Percentiles rank a stretch among this genome's conserved stretches.
These are phyloP conservation scores for Phoma herbarum DNA, from an alignment of 2,329 filamentous ascomycete species.

Conservation along the genomic window DNA sequence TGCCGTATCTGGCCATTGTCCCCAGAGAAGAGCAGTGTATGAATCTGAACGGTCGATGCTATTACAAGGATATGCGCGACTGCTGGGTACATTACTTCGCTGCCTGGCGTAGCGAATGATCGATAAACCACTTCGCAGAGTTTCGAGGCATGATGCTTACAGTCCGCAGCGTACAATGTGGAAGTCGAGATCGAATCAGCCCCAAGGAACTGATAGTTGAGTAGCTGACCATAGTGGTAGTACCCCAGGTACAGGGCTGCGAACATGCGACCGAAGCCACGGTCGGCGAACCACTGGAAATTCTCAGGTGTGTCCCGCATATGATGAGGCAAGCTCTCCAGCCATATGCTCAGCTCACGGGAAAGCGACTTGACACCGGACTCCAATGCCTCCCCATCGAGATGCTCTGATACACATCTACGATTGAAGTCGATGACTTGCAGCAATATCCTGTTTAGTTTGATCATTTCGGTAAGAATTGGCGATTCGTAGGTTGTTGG, in stretches of 20 bases:
- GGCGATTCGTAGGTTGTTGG: constrained; percentile 25
- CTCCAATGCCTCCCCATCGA: constrained; percentile 28
- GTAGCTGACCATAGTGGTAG: constrained; percentile 36
- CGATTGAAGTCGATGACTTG: constrained; percentile 38
- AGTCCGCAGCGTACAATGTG: constrained; percentile 32
- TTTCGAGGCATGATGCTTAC: constrained; percentile 34
- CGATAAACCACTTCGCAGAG: constrained; percentile 37
- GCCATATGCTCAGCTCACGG: constrained; percentile 31
- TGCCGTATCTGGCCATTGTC: constrained; percentile 33
- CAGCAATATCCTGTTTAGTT: constrained; percentile 33
- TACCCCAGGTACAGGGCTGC: constrained; percentile 36
- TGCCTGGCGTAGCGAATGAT: constrained; percentile 30
- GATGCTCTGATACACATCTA: constrained; percentile 34
- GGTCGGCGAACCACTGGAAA: constrained; percentile 33
- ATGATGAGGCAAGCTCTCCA: constrained; percentile 32
- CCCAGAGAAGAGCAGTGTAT: constrained; percentile 35
- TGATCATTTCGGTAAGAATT: constrained; percentile 39
- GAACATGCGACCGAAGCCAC: constrained; percentile 35
- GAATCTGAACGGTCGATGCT: constrained; percentile 36
- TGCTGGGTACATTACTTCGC: constrained; percentile 35
- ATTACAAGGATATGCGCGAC: constrained; percentile 38
- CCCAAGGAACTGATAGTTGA: constrained; percentile 37
- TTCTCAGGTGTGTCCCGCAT: constrained; percentile 38
- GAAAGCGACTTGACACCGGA: constrained; percentile 30
- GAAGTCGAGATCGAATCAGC: constrained; percentile 26